Conservation (phyloP, 768 basidiomycete genomes). For the Gloeopeniophorella convolvens region DNA sequence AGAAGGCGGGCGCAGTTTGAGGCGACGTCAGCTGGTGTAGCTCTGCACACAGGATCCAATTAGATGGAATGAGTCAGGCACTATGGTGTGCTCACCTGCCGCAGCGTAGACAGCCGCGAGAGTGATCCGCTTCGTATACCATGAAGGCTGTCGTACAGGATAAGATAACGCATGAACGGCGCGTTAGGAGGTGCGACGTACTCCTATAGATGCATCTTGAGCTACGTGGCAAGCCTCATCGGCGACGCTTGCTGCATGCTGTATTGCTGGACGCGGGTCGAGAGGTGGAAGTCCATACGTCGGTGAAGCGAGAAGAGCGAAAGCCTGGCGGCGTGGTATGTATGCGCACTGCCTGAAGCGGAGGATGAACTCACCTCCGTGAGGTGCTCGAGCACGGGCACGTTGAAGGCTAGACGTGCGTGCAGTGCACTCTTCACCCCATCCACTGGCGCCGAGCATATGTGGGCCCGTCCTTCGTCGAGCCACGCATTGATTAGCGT, state of each 20-base stretch:
- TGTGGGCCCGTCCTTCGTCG: conserved; percentile 51
- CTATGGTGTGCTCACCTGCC: conserved; percentile 50
- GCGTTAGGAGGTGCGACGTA: conserved; percentile 28
- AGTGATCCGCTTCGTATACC: conserved; percentile 66
- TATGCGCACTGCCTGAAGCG: background rate
- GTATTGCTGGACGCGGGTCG: conserved; percentile 54
- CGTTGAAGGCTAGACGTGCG: conserved; percentile 56
- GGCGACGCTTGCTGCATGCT: conserved; percentile 56
- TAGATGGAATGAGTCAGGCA: too few species aligned
- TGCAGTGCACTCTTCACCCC: conserved; percentile 48
- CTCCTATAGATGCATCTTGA: conserved; percentile 51
- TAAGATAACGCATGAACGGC: background rate
- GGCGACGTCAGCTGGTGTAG: conserved; percentile 81
- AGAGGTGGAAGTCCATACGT: conserved; percentile 41
- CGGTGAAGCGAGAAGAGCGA: conserved; percentile 58
- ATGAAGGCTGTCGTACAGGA: conserved; percentile 44
- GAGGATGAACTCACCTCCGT: conserved; percentile 49
- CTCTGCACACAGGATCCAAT: too few species aligned
- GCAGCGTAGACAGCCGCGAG: conserved; percentile 64
- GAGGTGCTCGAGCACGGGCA: conserved; percentile 55
- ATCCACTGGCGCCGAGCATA: conserved; percentile 30
- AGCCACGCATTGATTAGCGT: conserved; percentile 71
- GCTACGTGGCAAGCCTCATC: conserved; percentile 61
- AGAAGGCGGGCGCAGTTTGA: conserved; percentile 54
- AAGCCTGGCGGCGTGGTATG: conserved; percentile 48